Conservation (phyloP, 345 rosid species). For the Sonneratia caseolaris region DNA sequence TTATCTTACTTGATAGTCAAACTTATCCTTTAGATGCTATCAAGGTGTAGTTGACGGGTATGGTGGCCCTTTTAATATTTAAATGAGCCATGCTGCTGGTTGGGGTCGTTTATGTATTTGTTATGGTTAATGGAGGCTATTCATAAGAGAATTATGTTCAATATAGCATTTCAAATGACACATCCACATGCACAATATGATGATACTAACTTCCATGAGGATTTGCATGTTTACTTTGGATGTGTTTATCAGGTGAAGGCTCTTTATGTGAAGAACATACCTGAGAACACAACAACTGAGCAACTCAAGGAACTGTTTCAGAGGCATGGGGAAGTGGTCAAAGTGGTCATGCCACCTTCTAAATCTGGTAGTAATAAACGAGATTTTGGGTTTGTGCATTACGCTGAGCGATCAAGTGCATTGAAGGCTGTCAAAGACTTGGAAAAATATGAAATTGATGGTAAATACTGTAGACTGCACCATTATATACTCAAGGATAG, state of each 20-base stretch:
- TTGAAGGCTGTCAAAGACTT: constrained; percentile 81
- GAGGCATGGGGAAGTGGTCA: constrained; percentile 84
- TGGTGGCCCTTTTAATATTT: background rate
- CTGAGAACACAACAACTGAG: constrained; percentile 77
- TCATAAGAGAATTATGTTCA: background rate
- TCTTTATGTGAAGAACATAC: constrained; percentile 87
- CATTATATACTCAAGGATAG: background rate
- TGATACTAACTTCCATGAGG: background rate
- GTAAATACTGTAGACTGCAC: constrained; percentile 26
- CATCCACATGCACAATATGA: background rate
- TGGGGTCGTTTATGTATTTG: background rate
- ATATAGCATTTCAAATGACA: background rate
- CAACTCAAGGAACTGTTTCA: constrained; percentile 79
- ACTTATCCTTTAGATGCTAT: background rate
- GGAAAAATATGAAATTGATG: constrained; percentile 85
- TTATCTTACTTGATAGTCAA: background rate
- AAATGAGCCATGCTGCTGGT: background rate
- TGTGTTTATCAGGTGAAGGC: constrained; percentile 69
- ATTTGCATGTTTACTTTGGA: constrained; percentile 9
- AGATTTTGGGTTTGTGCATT: constrained; percentile 95
- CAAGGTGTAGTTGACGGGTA: background rate
- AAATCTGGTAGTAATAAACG: constrained; percentile 67
- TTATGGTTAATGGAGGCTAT: background rate
- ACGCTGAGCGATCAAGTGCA: constrained; percentile 93
- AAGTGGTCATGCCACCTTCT: constrained; percentile 94